Percentiles rank a stretch among this genome's conserved stretches.
Evolutionary conservation across 2,329 filamentous ascomycete genomes (phyloP).

Genomic region (Diaporthe aspalathi): DNA sequence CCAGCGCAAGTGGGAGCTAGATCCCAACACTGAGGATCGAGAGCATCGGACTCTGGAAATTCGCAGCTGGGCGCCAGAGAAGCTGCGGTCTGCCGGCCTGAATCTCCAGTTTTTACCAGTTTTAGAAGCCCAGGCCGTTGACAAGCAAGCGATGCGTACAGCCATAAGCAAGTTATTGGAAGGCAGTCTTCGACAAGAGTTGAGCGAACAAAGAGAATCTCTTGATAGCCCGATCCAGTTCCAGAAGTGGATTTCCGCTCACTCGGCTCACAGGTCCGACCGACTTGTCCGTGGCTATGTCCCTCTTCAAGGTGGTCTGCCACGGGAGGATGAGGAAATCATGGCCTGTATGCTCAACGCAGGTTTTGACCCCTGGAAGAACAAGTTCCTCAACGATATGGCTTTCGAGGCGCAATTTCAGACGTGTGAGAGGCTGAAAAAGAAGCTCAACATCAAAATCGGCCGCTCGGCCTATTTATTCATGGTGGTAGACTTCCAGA

Average conservation of each 20-base stretch:
- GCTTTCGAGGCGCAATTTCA: conserved; percentile 59
- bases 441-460: conserved; percentile 70
- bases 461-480: conserved; percentile 70
- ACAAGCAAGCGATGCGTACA: conserved; percentile 56
- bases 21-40: conserved; percentile 57
- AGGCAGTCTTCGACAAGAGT: conserved; percentile 61
- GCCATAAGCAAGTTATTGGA: conserved; percentile 62
- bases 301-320: conserved; percentile 62
- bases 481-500: conserved; percentile 76
- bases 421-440: conserved; percentile 65
- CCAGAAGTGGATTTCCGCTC: conserved; percentile 64
- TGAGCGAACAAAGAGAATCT: conserved; percentile 62
- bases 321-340: conserved; percentile 60
- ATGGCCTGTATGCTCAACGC: conserved; percentile 66
- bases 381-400: conserved; percentile 60
- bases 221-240: conserved; percentile 63
- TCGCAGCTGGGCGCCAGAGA: conserved; percentile 55
- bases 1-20: conserved; percentile 75
- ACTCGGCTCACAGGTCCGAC: conserved; percentile 49
- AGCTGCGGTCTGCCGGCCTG: conserved; percentile 64
- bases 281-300: conserved; percentile 54
- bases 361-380: conserved; percentile 67
- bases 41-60: conserved; percentile 75
- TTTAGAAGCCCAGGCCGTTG: conserved; percentile 68
- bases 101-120: conserved; percentile 78